Conservation (phyloP, 768 basidiomycete genomes). For the Dacryopinax primogenitus region DNA sequence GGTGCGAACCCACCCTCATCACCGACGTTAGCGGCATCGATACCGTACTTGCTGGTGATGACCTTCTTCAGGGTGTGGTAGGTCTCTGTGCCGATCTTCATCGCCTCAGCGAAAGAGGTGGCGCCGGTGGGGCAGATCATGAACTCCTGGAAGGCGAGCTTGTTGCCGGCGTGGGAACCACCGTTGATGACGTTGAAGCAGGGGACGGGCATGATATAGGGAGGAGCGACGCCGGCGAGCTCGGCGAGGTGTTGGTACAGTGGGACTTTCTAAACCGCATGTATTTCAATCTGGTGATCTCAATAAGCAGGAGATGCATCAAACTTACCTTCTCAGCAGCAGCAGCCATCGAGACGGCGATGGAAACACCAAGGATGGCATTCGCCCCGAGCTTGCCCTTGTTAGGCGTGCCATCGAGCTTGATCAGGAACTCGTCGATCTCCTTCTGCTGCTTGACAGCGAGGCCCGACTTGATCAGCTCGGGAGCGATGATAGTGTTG, state of each 20-base stretch:
- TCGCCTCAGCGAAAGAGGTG: constrained; percentile 79
- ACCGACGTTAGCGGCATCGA: constrained; percentile 98
- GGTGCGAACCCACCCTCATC: constrained; percentile 99
- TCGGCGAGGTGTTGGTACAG: constrained; percentile 94
- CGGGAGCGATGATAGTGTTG: constrained; percentile 81
- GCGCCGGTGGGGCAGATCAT: constrained; percentile 98
- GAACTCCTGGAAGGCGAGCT: constrained; percentile 99
- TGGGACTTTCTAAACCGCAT: constrained; percentile 49
- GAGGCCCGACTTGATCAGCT: constrained; percentile 70
- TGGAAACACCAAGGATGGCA: constrained; percentile 96
- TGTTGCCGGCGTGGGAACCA: constrained; percentile 98
- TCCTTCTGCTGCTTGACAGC: constrained; percentile 84
- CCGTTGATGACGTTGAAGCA: constrained; percentile 99
- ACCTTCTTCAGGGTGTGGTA: constrained; percentile 99
- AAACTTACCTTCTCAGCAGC: constrained; percentile 66
- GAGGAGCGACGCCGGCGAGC: constrained; percentile 87
- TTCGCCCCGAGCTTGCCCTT: constrained; percentile 99
- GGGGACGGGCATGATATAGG: constrained; percentile 82
- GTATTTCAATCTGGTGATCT: background rate
- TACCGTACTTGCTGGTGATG: constrained; percentile 97
- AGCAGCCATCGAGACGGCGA: constrained; percentile 85
- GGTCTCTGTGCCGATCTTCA: constrained; percentile 97
- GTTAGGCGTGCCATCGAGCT: constrained; percentile 93
- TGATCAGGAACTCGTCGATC: constrained; percentile 95
- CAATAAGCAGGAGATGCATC: background rate